Evolutionary conservation across 192 early-diverging fungal species (phyloP), one percentile per base, ranked within the genome.

Genomic region (Diversispora eburnea): DNA sequence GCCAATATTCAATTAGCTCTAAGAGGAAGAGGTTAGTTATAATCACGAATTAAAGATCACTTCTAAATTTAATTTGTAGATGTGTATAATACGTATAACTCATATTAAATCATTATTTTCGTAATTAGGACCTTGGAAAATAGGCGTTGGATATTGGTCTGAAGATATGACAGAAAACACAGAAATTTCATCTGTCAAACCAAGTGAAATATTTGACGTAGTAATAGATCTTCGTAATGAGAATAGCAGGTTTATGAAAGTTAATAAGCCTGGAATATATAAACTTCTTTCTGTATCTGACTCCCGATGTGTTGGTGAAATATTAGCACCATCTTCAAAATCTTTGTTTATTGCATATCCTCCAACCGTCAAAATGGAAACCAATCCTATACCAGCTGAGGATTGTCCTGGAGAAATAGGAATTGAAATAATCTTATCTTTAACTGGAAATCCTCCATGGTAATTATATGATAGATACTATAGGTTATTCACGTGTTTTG

Each of bases 201-300:
- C 46, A 58, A 45, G 13, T 25, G 33, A 75, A 41, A 41, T 41
- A 0, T 8, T 43, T 39, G n/a, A 75, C 4, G 25, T 60, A 8
- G 43, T n/a, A 8, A 39, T 75, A 19, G 33, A 72, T 15, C 5
- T 52, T 19, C 19, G 13, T 43, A n/a, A 49, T 20, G n/a, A 25
- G 17, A 25, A 41, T 8, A 70, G 25, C 67, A 48, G 41, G n/a
- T 72, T 81, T 8, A 33, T 33, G 25, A 17, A 41, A 25, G 80
- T 77, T 0, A 43, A 73, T 33, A 48, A 52, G 8, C 72, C 80
- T 25, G 83, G 83, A 59, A 64, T 70, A 48, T 84, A 84, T 56
- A 75, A 59, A 5, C 25, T 84, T 2, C 59, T 82, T 1, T 73
- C 66, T 47, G 67, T 84, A 3, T 17, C 39, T 25, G 80, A 84